These are phyloP conservation scores for Polygonum aviculare DNA, from an alignment of 148 eudicot species.

Conservation along the genomic window DNA sequence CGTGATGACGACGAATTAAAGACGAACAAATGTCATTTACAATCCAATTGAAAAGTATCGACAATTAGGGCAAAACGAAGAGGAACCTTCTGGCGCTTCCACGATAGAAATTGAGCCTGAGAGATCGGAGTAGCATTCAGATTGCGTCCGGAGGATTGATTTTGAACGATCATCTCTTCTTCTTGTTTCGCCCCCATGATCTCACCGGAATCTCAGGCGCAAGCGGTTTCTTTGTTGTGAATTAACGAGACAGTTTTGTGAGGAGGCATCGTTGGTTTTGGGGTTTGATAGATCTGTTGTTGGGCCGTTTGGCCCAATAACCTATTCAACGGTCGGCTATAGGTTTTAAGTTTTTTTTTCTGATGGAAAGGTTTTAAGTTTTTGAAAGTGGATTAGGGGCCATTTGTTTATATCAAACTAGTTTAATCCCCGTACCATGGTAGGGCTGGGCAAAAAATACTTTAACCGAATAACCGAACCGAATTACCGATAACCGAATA, in stretches of 20 bases:
- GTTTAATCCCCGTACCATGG: too few species aligned
- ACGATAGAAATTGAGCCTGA: slow-evolving; percentile 41
- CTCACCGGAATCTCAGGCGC: not conserved
- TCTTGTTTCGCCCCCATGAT: slow-evolving; percentile 5
- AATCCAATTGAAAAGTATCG: not conserved
- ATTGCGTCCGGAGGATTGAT: not conserved
- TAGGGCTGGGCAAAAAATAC: too few species aligned
- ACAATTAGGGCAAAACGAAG: not conserved
- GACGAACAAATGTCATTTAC: not conserved
- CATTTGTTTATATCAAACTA: too few species aligned
- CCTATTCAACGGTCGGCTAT: too few species aligned
- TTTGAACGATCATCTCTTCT: not conserved
- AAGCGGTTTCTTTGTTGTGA: not conserved
- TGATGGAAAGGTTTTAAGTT: too few species aligned
- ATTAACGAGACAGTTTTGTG: not conserved
- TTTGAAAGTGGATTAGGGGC: too few species aligned
- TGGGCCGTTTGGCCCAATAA: too few species aligned
- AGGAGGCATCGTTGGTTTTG: too few species aligned
- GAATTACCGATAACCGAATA: too few species aligned
- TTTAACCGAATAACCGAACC: too few species aligned
- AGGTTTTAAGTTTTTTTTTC: too few species aligned
- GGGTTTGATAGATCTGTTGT: too few species aligned
- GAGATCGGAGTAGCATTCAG: slow-evolving; percentile 20
- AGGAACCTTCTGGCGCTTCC: slow-evolving; percentile 57
- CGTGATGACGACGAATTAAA: not conserved